These are phyloP conservation scores for Fusarium incarnatum DNA, from an alignment of 2,329 filamentous ascomycete genomes.

Conservation along the genomic window DNA sequence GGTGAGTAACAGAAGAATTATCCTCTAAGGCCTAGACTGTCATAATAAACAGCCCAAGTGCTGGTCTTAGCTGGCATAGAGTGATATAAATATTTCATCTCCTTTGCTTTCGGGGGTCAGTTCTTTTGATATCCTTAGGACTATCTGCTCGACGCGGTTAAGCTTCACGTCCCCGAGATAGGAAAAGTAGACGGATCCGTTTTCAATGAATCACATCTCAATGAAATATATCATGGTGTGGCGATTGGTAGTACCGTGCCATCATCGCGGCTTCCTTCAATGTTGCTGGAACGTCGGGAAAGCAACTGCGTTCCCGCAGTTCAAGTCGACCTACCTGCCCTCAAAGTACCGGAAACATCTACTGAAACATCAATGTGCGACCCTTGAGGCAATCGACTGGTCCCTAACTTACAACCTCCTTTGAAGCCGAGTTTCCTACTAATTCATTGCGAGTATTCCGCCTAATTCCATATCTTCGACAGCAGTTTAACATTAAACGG, in stretches of 20 bases:
- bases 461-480: not conserved
- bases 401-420: not conserved
- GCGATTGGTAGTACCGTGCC: not conserved
- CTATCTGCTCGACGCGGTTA: not conserved
- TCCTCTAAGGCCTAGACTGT: not conserved
- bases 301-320: not conserved
- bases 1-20: not conserved
- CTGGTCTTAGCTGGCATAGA: not conserved
- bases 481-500: not conserved
- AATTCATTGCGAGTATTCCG: not conserved
- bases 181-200: not conserved
- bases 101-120: not conserved
- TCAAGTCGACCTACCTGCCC: not conserved
- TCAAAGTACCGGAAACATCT: not conserved
- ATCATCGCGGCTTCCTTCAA: not conserved
- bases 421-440: not conserved
- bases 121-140: not conserved
- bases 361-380: not conserved
- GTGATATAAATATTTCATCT: not conserved
- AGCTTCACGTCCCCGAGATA: not conserved
- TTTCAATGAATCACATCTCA: not conserved
- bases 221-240: not conserved
- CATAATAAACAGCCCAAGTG: not conserved
- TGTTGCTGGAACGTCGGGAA: not conserved
- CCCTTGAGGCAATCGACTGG: not conserved